Percentiles rank a stretch among this genome's conserved stretches.
Evolutionary conservation across 1,139 yeast genomes (phyloP).

Genomic region (Geotrichum aggregatum): DNA sequence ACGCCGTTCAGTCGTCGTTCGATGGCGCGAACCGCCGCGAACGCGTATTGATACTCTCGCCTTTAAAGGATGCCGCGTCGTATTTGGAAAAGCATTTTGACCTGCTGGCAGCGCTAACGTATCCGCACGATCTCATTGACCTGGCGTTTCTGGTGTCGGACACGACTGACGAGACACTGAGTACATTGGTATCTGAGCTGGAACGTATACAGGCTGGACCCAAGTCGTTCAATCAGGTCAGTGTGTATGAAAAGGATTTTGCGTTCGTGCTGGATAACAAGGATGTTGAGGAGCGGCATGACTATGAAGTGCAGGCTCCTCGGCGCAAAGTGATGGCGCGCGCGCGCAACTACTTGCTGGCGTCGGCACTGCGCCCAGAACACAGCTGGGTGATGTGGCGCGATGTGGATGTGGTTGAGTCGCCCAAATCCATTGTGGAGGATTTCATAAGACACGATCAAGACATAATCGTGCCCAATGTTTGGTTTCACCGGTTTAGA

Average conservation of each 20-base stretch:
- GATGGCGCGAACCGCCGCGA: constrained; percentile 58
- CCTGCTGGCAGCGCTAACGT: constrained; percentile 78
- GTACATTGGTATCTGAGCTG: constrained; percentile 53
- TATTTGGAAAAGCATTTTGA: constrained; percentile 80
- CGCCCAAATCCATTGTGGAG: constrained; percentile 75
- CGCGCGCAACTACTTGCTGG: constrained; percentile 82
- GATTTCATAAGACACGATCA: constrained; percentile 68
- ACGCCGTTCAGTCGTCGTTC: constrained; percentile 42
- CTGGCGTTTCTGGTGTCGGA: constrained; percentile 83
- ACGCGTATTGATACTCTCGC: constrained; percentile 66
- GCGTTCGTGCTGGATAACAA: constrained; percentile 77
- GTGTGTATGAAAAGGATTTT: constrained; percentile 75
- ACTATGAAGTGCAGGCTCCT: constrained; percentile 83
- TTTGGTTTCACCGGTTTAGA: constrained; percentile 80
- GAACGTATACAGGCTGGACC: constrained; percentile 30
- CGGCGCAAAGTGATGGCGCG: constrained; percentile 85
- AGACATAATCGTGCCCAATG: constrained; percentile 85
- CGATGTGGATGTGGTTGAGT: constrained; percentile 82
- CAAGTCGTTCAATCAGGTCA: constrained; percentile 62
- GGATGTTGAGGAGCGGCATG: constrained; percentile 60
- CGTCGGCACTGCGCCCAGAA: constrained; percentile 71
- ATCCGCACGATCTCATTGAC: constrained; percentile 77
- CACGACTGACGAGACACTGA: constrained; percentile 63
- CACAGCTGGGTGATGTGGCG: constrained; percentile 96
- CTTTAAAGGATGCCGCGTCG: constrained; percentile 75